Evolutionary conservation across 306 rosid genomes (phyloP).

Genomic region (Lagenaria siceraria): DNA sequence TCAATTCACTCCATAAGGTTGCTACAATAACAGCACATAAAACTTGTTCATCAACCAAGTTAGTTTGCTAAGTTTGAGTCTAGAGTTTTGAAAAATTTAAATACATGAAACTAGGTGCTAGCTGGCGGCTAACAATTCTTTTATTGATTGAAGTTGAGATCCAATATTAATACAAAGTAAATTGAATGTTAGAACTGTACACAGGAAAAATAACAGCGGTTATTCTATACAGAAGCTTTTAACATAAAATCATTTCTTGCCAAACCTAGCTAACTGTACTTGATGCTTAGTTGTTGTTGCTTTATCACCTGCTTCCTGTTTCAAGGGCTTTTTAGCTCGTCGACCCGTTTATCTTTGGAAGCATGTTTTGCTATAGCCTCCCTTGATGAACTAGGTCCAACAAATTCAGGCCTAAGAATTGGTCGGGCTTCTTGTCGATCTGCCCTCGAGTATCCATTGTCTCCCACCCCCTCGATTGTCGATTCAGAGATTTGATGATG

Average conservation of each 20-base stretch:
- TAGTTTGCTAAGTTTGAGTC: too few species aligned
- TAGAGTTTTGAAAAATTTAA: too few species aligned
- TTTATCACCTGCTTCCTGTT: conserved; percentile 75
- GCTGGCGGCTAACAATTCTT: neutral
- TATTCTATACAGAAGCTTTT: neutral
- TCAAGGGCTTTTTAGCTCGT: conserved; percentile 68
- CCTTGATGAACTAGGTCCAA: conserved; percentile 42
- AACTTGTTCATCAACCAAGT: too few species aligned
- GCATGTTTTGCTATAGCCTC: conserved; percentile 39
- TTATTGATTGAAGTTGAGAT: neutral
- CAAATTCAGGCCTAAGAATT: conserved; percentile 32
- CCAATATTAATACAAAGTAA: neutral
- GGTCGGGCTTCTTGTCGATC: conserved; percentile 67
- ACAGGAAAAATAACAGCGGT: neutral
- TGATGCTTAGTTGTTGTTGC: conserved; percentile 79
- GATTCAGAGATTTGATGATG: conserved; percentile 47
- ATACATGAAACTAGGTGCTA: too few species aligned
- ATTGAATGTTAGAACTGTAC: neutral
- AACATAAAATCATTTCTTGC: conserved; percentile 25
- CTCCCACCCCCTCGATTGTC: conserved; percentile 81
- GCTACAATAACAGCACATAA: too few species aligned
- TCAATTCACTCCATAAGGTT: too few species aligned
- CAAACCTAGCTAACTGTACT: too few species aligned
- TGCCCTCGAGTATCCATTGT: conserved; percentile 55
- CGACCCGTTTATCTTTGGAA: conserved; percentile 34